Conservation (phyloP, 495 filamentous ascomycete species). For the Evernia prunastri region DNA sequence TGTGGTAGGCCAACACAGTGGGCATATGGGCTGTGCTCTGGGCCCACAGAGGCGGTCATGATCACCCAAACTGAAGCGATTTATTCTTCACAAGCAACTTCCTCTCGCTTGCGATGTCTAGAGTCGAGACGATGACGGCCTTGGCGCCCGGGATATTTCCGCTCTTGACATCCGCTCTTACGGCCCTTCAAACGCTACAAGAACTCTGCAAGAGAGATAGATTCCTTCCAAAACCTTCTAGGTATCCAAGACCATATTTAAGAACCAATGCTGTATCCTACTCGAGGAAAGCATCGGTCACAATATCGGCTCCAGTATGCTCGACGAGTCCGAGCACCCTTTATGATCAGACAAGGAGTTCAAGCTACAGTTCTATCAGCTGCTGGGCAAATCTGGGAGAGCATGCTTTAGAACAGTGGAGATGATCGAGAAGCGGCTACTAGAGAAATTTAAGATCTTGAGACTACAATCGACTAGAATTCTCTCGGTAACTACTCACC, state of each 20-base stretch:
- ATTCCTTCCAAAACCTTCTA: neutral
- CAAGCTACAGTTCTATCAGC: too few relatives aligned
- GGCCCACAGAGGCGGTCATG: neutral
- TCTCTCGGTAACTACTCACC: neutral
- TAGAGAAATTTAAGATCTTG: too few relatives aligned
- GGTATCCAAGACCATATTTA: neutral
- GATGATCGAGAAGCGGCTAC: too few relatives aligned
- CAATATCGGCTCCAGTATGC: too few relatives aligned
- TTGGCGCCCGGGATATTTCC: neutral
- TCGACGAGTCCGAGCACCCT: too few relatives aligned
- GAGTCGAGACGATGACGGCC: neutral
- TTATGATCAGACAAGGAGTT: too few relatives aligned
- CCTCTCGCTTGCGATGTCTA: neutral
- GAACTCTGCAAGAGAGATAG: neutral
- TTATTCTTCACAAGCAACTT: neutral
- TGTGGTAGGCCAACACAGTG: neutral
- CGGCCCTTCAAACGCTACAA: neutral
- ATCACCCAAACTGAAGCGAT: neutral
- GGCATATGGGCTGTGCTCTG: neutral
- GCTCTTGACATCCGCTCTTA: neutral
- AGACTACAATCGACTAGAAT: too few relatives aligned
- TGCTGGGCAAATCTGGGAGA: too few relatives aligned
- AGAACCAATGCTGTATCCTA: too few relatives aligned
- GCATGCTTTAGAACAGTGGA: too few relatives aligned
- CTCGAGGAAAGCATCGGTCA: too few relatives aligned